Conservation (phyloP, 1,284 basidiomycete species). For the Cutaneotrichosporon sp. region DNA sequence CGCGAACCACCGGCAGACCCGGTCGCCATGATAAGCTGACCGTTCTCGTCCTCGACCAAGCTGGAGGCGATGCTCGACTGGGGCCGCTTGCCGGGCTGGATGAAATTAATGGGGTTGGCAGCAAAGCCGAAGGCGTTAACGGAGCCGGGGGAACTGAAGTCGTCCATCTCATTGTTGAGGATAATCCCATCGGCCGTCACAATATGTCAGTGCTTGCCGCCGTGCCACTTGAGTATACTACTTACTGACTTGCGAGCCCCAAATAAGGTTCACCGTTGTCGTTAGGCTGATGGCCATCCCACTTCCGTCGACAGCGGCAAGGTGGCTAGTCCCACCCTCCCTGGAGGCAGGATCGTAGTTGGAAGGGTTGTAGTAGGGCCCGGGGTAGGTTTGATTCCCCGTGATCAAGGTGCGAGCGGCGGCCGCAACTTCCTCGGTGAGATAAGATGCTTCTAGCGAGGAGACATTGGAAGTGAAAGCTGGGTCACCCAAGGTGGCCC, state of each 20-base stretch:
- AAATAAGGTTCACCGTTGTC: slow-evolving; percentile 55
- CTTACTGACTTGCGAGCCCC: slow-evolving; percentile 44
- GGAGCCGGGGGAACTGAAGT: slow-evolving; percentile 46
- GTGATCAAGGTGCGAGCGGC: slow-evolving; percentile 43
- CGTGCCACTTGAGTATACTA: too few species aligned
- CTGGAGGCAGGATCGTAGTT: slow-evolving; percentile 36
- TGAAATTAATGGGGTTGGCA: slow-evolving; percentile 51
- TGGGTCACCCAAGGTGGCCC: slow-evolving; percentile 53
- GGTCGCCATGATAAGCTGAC: slow-evolving; percentile 49
- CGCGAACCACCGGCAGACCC: slow-evolving; percentile 53
- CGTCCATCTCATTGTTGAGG: slow-evolving; percentile 53
- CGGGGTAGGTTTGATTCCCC: slow-evolving; percentile 33
- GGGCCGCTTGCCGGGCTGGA: slow-evolving; percentile 51
- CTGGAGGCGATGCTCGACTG: slow-evolving; percentile 51
- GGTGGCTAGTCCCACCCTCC: slow-evolving; percentile 53
- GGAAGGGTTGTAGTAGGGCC: slow-evolving; percentile 49
- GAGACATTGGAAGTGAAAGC: slow-evolving; percentile 53
- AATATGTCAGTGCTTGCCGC: too few species aligned
- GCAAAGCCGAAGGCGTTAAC: slow-evolving; percentile 53
- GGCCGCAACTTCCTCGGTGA: slow-evolving; percentile 37
- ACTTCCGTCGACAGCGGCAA: slow-evolving; percentile 49
- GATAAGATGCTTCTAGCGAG: slow-evolving; percentile 43
- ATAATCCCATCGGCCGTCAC: slow-evolving; percentile 40
- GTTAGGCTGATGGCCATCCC: slow-evolving; percentile 54
- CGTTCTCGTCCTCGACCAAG: slow-evolving; percentile 49